Percentiles rank a stretch among this genome's conserved stretches.
These are phyloP conservation scores for Solanum pinnatisectum DNA, from an alignment of 257 asterid genomes.

Conservation along the genomic window DNA sequence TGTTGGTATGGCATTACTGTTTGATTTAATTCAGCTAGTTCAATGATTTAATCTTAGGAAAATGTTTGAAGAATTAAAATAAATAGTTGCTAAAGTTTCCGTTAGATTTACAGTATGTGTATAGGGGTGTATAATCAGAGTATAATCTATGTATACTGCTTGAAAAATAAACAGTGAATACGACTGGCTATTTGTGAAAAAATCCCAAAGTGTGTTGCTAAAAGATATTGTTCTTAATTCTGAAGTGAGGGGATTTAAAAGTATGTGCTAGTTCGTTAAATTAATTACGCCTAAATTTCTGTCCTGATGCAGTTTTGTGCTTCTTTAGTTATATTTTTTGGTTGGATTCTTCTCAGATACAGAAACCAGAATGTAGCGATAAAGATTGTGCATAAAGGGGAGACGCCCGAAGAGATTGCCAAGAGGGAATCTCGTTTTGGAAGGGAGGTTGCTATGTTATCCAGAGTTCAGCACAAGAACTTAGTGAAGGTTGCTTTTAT, in stretches of 20 bases:
- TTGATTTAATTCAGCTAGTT: neutral
- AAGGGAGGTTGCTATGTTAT: constrained; percentile 82
- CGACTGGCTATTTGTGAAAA: neutral
- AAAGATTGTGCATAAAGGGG: constrained; percentile 68
- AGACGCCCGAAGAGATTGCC: constrained; percentile 66
- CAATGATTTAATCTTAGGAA: neutral
- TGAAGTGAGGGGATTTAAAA: neutral
- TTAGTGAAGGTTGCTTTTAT: constrained; percentile 65
- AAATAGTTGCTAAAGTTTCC: neutral
- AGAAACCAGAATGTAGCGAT: constrained; percentile 83
- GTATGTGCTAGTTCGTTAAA: neutral
- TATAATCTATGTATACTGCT: neutral
- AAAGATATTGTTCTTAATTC: neutral
- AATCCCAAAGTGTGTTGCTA: neutral
- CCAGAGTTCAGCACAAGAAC: constrained; percentile 88
- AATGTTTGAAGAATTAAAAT: neutral
- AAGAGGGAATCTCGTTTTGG: constrained; percentile 58
- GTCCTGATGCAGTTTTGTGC: neutral
- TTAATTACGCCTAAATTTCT: neutral
- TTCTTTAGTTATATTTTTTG: neutral
- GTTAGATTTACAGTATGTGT: neutral
- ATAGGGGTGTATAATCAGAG: neutral
- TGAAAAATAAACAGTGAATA: neutral
- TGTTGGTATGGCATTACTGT: neutral
- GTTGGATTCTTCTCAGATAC: constrained; percentile 36